phyloP scores from a whole-genome alignment of 2,329 filamentous ascomycete species.

The Furcasterigmium sp. region DNA sequence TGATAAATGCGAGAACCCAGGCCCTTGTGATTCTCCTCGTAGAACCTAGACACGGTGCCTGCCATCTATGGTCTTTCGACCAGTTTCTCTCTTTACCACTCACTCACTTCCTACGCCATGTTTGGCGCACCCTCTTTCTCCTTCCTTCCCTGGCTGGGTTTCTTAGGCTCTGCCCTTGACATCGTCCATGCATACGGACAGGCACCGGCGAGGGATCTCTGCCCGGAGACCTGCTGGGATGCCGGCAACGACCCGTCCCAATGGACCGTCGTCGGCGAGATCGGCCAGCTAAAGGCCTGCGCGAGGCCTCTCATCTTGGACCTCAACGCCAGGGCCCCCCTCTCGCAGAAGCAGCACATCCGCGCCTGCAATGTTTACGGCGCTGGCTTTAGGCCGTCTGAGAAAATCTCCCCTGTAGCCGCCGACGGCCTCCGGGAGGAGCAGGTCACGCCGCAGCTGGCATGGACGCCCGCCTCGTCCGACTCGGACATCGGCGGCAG shows the following conservation, averaged over 20 bases:
- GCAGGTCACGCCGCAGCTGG: constrained; percentile 2
- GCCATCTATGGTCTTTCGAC: too few species aligned
- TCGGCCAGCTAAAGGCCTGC: constrained; percentile 6
- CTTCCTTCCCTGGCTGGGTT: constrained; percentile 1
- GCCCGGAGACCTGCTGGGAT: constrained; percentile 4
- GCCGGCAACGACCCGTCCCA: constrained; percentile 4
- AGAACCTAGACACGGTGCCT: too few species aligned
- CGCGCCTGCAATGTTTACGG: constrained; percentile 6
- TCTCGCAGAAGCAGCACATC: constrained; percentile 6
- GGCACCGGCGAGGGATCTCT: constrained; percentile 2
- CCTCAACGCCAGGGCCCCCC: not conserved
- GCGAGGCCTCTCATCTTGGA: constrained; percentile 2
- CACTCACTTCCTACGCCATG: not conserved
- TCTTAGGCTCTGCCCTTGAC: not conserved
- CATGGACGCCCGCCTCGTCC: constrained; percentile 6
- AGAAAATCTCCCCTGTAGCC: not conserved
- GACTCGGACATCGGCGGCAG: constrained; percentile 3
- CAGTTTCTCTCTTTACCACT: too few species aligned
- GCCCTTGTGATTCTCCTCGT: too few species aligned
- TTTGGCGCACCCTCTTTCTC: not conserved
- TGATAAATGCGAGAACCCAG: too few species aligned
- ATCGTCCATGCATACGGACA: not conserved
- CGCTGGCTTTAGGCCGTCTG: constrained; percentile 3
- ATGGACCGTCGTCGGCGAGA: constrained; percentile 6
- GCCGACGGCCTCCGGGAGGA: not conserved